Base-by-base conservation (phyloP, 2,329 filamentous ascomycete species). In the Clarireedia hainanense region DNA sequence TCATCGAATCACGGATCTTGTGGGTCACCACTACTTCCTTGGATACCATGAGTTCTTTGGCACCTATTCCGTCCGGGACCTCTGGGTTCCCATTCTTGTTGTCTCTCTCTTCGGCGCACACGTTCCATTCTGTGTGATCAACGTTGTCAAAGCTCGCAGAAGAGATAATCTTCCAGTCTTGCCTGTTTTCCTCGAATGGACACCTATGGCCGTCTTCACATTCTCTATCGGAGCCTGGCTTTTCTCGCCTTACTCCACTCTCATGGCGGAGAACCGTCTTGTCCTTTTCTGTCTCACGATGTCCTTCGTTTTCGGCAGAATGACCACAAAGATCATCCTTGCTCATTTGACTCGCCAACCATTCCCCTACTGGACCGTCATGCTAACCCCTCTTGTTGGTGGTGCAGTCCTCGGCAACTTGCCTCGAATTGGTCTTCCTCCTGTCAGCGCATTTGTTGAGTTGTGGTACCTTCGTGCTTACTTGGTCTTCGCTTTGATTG, bases 291-390 rank as follows among this genome's bases (percentile, higher is more conserved):
- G 91, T 75, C 74, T 95, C 58, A 95, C 89, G 58, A 88, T 97
- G 78, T 88, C 89, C n/a, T 91, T 97, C 66, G 94, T 96, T 57
- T 97, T 99, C 71, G 94, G 94, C 37, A 87, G 94, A 63, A 91
- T 99, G 86, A 97, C 94, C 0, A 99, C 94, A 40, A 99, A 97
- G 77, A 97, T 97, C 72, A 99, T 99, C 68, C 84, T 99, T 17
- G 92, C 94, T 2, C 94, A 99, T 72, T 78, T 99, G 51, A 94
- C 94, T 2, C 84, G 84, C 60, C 94, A 97, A 71, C 89, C 92
- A 3, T 99, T 97, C 73, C 94, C 94, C 1, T 95, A 89, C 79
- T 97, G 91, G 91, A 97, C 94, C 10, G 80, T 94, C 49, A 88
- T 97, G 80, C 79, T 97, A 39, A 83, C 81, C 36, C 94, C 94